phyloP scores from a whole-genome alignment of 2,329 filamentous ascomycete species.

The Alternaria ventricosa region DNA sequence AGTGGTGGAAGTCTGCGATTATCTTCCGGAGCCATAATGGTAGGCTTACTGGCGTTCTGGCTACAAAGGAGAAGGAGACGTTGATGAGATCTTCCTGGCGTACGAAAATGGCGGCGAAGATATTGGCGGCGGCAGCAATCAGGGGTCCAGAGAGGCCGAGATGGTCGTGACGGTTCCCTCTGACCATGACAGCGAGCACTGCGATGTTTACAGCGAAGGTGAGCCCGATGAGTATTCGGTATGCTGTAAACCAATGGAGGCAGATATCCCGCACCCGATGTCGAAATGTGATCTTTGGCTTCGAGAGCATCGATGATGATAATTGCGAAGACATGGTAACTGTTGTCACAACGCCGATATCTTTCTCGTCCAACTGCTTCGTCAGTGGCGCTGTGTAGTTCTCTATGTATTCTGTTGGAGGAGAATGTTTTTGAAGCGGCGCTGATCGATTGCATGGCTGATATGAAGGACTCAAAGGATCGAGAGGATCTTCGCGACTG shows the following conservation, averaged over 20 bases:
- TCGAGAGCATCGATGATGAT: neutral
- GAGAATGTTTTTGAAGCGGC: neutral
- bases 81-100: constrained; percentile 47
- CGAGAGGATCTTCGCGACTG: neutral
- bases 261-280: constrained; percentile 2
- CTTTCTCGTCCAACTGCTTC: neutral
- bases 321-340: neutral
- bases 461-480: neutral
- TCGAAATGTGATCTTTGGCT: neutral
- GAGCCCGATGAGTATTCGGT: constrained; percentile 19
- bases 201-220: constrained; percentile 16
- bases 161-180: neutral
- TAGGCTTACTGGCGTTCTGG: constrained; percentile 31
- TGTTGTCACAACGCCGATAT: neutral
- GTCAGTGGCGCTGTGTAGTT: neutral
- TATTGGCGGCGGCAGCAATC: constrained; percentile 44
- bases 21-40: constrained; percentile 33
- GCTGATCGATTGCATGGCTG: neutral
- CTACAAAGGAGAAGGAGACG: constrained; percentile 31
- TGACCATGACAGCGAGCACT: neutral
- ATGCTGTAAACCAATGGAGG: constrained; percentile 26
- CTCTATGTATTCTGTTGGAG: neutral
- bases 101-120: constrained; percentile 37
- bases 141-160: constrained; percentile 9
- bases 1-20: constrained; percentile 39